A percentile compares a stretch with the other conserved stretches of the same genome.
Evolutionary conservation across 2,329 filamentous ascomycete species (phyloP).

Genomic region (Pseudocercospora macadamiae): DNA sequence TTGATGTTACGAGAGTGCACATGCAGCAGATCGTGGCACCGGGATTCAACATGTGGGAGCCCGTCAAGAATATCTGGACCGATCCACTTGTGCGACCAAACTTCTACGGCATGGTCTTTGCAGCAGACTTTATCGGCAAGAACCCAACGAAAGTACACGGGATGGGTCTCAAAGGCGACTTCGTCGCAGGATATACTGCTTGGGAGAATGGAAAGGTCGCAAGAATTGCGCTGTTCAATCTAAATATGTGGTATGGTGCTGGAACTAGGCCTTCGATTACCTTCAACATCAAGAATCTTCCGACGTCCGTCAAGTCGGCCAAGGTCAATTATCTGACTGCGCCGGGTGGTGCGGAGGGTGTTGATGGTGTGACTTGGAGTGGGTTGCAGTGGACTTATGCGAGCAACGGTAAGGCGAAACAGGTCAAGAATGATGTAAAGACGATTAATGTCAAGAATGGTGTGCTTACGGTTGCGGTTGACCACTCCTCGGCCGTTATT

Average conservation of each 20-base stretch:
- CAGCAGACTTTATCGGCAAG: constrained; percentile 14
- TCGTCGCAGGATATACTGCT: constrained; percentile 8
- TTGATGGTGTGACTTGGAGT: constrained; percentile 7
- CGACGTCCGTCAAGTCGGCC: not conserved
- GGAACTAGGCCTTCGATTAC: not conserved
- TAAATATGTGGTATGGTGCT: constrained; percentile 13
- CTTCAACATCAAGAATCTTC: constrained; percentile 2
- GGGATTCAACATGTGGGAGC: constrained; percentile 16
- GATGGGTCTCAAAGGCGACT: not conserved
- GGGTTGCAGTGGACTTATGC: constrained; percentile 14
- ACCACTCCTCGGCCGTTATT: constrained; percentile 7
- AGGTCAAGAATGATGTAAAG: constrained; percentile 10
- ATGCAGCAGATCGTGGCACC: constrained; percentile 14
- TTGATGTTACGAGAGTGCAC: constrained; percentile 12
- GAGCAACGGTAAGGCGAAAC: constrained; percentile 3
- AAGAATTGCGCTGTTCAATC: constrained; percentile 11
- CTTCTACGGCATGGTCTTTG: constrained; percentile 14
- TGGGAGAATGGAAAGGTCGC: constrained; percentile 9
- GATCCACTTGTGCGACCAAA: constrained; percentile 8
- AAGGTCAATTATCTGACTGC: constrained; percentile 13
- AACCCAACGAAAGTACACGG: constrained; percentile 1
- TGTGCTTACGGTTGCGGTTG: constrained; percentile 7
- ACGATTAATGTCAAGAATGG: constrained; percentile 11
- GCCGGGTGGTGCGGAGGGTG: constrained; percentile 4
- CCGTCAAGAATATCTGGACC: not conserved